Evolutionary conservation across 371 early-diverging fungal species (phyloP).

Genomic region (Mucor saturninus): DNA sequence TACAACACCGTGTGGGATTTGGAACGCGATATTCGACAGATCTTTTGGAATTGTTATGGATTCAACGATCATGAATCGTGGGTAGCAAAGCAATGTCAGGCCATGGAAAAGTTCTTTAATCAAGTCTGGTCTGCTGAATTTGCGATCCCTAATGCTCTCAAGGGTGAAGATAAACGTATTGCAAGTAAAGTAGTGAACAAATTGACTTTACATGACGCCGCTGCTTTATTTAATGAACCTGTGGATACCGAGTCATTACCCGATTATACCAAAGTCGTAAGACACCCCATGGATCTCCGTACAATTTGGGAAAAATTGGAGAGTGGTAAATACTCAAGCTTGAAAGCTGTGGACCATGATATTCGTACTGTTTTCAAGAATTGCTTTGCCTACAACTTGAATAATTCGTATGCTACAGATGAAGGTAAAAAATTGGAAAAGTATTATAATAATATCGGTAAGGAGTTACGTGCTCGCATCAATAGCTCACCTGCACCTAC

Average conservation of each 20-base stretch:
- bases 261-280: slow-evolving; percentile 83
- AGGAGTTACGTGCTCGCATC: slow-evolving; percentile 45
- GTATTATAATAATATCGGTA: slow-evolving; percentile 60
- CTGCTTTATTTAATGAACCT: slow-evolving; percentile 75
- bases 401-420: slow-evolving; percentile 80
- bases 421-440: slow-evolving; percentile 74
- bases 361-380: slow-evolving; percentile 78
- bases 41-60: slow-evolving; percentile 88
- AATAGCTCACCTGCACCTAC: neutral
- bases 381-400: slow-evolving; percentile 89
- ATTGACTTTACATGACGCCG: slow-evolving; percentile 41
- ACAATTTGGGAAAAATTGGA: slow-evolving; percentile 89
- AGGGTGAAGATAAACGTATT: slow-evolving; percentile 41
- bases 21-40: slow-evolving; percentile 64
- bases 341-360: slow-evolving; percentile 62
- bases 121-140: slow-evolving; percentile 49
- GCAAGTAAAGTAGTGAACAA: slow-evolving; percentile 48
- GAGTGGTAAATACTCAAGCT: slow-evolving; percentile 47
- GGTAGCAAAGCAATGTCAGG: slow-evolving; percentile 48
- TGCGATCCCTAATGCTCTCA: slow-evolving; percentile 39
- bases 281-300: slow-evolving; percentile 95
- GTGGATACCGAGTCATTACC: slow-evolving; percentile 93
- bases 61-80: slow-evolving; percentile 84
- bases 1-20: slow-evolving; percentile 58
- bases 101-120: slow-evolving; percentile 44